Conservation (phyloP, 2,329 filamentous ascomycete genomes). For the Aspergillus brasiliensis region DNA sequence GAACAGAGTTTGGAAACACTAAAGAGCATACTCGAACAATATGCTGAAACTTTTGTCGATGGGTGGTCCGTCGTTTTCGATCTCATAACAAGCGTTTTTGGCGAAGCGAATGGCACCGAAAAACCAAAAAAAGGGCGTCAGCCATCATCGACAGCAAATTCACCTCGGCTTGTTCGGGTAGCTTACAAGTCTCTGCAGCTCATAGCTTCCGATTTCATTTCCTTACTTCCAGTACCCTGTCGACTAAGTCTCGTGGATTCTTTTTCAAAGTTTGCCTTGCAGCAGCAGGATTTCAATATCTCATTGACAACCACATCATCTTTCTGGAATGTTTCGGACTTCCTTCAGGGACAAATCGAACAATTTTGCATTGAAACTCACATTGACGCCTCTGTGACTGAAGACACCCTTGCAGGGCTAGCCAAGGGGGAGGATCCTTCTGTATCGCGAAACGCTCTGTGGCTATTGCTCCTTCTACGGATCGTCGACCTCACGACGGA, state of each 20-base stretch:
- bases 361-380: slow-evolving; percentile 41
- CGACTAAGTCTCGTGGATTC: slow-evolving; percentile 81
- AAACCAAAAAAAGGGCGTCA: slow-evolving; percentile 19
- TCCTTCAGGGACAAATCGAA: slow-evolving; percentile 61
- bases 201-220: slow-evolving; percentile 91
- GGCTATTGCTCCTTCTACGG: slow-evolving; percentile 40
- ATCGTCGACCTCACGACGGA: slow-evolving; percentile 46
- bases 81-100: slow-evolving; percentile 80
- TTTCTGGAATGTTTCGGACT: slow-evolving; percentile 94
- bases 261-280: slow-evolving; percentile 83
- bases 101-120: slow-evolving; percentile 39
- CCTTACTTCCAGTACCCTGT: slow-evolving; percentile 69
- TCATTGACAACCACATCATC: slow-evolving; percentile 92
- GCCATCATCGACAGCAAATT: slow-evolving; percentile 44
- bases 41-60: slow-evolving; percentile 77
- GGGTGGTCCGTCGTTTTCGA: slow-evolving; percentile 87
- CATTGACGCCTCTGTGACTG: slow-evolving; percentile 51
- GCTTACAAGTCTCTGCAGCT: slow-evolving; percentile 89
- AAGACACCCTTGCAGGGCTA: slow-evolving; percentile 59
- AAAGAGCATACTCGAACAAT: slow-evolving; percentile 81
- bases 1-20: slow-evolving; percentile 76
- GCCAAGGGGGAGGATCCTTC: slow-evolving; percentile 62
- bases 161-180: slow-evolving; percentile 75
- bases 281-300: slow-evolving; percentile 91
- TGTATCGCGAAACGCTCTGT: slow-evolving; percentile 53